Percentiles rank a stretch among this genome's conserved stretches.
Conservation (phyloP, 768 basidiomycete species). For the Tylopilus sp. region DNA sequence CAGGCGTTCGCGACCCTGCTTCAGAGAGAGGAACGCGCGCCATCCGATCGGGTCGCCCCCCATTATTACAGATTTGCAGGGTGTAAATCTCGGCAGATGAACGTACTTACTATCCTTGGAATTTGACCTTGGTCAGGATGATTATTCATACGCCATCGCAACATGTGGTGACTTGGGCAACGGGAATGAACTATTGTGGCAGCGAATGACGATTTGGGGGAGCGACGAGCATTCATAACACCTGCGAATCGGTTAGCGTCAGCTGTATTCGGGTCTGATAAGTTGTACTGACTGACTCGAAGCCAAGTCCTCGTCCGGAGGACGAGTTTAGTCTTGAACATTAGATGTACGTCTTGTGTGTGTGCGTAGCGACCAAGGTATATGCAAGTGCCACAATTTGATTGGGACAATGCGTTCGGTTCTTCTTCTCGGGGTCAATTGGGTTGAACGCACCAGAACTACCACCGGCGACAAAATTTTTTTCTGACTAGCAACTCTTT, state of each 20-base stretch:
- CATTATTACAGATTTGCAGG: neutral
- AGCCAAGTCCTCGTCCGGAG: neutral
- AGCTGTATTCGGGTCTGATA: neutral
- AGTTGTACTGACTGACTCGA: too few species aligned
- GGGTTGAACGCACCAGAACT: neutral
- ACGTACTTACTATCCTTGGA: conserved; percentile 6
- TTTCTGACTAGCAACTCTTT: neutral
- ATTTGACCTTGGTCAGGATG: neutral
- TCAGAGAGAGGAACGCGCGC: neutral
- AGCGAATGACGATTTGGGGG: neutral
- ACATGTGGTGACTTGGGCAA: neutral
- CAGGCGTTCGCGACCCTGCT: neutral
- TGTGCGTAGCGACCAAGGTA: neutral
- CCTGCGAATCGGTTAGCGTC: neutral
- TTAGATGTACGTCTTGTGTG: neutral
- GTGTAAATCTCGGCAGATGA: conserved; percentile 3
- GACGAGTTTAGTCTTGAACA: neutral
- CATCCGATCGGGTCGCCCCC: neutral
- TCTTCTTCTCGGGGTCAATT: neutral
- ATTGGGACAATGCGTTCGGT: neutral
- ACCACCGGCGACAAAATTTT: neutral
- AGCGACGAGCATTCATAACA: neutral
- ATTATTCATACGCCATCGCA: neutral
- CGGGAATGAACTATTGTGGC: neutral
- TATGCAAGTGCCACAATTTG: neutral